Base-by-base conservation (phyloP, 2,329 filamentous ascomycete species). In the Samsoniella hepiali region DNA sequence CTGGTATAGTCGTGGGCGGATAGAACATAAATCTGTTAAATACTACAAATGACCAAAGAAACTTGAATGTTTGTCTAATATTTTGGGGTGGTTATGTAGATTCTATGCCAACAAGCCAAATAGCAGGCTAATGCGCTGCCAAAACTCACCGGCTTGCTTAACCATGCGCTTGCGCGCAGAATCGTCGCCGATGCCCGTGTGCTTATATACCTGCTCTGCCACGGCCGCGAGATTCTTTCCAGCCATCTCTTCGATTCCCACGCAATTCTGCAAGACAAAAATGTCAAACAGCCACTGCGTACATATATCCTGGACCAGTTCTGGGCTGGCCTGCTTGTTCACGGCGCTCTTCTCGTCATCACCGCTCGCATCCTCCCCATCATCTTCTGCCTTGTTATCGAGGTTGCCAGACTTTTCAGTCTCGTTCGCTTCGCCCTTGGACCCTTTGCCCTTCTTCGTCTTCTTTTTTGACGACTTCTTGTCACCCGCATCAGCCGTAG, bases 121-220 rank as follows among this genome's bases (percentile, higher is more conserved):
- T 32, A 97, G 75, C 66, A 97, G 75, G 73, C 85, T 88, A 11
- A 91, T 95, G 70, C 90, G 86, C 78, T 89, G 91, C 87, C 91
- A 95, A 74, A 95, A 96, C 58, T 93, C 91, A 53, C 82, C 79
- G 6, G 91, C 85, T 17, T 82, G 79, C 74, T 88, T 90, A 68
- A 72, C 75, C 44, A 96, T 74, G 66, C 84, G 84, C 51, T 81
- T 75, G 17, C 77, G 78, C 6, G 75, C 77, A 11, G 79, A 74
- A 34, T 82, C 79, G 4, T 82, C 72, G 0, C 82, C 82, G 7
- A 88, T 69, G 2, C 79, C 81, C 1, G 78, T 77, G 47, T 76
- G 79, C 44, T 76, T 68, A 42, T 78, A 77, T 1, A 85, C 68
- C 6, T 76, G 77, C 17, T 79, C 75, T 60, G 81, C 77, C 22